Evolutionary conservation across 1,139 yeast species (phyloP), one percentile per base, ranked within the genome.

Genomic region (Pichia sp.): DNA sequence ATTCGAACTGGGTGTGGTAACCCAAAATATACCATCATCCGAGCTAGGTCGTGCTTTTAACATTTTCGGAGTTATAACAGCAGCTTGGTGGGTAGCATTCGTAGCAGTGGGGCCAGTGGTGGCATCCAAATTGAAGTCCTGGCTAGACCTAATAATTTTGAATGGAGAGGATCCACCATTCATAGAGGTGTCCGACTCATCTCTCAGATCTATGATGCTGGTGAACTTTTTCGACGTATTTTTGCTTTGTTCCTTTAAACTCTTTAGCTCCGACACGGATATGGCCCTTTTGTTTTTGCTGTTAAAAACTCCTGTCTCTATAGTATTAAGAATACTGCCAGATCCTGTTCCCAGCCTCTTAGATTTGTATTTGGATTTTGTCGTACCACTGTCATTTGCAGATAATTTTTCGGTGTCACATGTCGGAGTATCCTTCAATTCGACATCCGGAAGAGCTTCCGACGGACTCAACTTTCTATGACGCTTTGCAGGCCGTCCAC

Each of bases 11-110:
- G 59, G 58, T 0, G 60, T 53, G 16, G 47, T 42, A 3, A 55
- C 55, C 61, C 61, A 56, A 33, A 52, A 55, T n/a, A 56, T 55
- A 14, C 51, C 54, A 35, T 56, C 59, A 34, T 56, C 61, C 1
- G 59, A 52, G 22, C 56, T 49, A 12, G 40, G 49, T 26, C 39
- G 40, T 11, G 29, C 19, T 20, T 44, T 43, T 10, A 22, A 6
- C 8, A 30, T n/a, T 4, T 15, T 29, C 17, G 40, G 41, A 25
- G 27, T 25, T 6, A 14, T 16, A 25, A 25, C 11, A 14, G 12
- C 18, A n/a, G n/a, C n/a, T n/a, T n/a, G n/a, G n/a, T n/a, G n/a
- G n/a, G n/a, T n/a, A n/a, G n/a, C n/a, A n/a, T n/a, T n/a, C n/a
- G n/a, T n/a, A n/a, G n/a, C n/a, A n/a, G n/a, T n/a, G n/a, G n/a